A percentile compares a stretch with the other conserved stretches of the same genome.
These are phyloP conservation scores for Penicillium decumbens DNA, from an alignment of 2,329 filamentous ascomycete species.

Conservation along the genomic window DNA sequence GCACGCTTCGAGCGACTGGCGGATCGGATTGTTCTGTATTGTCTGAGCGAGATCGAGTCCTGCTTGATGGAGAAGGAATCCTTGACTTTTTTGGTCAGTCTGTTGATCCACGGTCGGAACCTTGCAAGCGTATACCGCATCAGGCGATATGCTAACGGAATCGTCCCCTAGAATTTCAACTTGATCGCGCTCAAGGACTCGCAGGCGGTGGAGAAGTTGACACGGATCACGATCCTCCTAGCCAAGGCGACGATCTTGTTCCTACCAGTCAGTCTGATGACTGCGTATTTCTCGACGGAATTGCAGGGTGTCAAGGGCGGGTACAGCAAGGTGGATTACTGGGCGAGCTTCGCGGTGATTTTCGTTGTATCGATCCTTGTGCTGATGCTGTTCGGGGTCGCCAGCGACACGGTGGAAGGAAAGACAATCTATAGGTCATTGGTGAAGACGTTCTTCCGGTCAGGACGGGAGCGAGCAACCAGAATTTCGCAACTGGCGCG, in stretches of 20 bases:
- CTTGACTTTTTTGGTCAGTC: constrained; percentile 60
- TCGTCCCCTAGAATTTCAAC: constrained; percentile 62
- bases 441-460: constrained; percentile 34
- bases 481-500: constrained; percentile 19
- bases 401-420: constrained; percentile 56
- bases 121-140: not conserved
- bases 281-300: constrained; percentile 67
- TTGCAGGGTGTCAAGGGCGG: constrained; percentile 52
- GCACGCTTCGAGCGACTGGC: constrained; percentile 58
- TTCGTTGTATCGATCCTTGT: constrained; percentile 56
- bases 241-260: constrained; percentile 73
- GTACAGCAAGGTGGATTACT: constrained; percentile 63
- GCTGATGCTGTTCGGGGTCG: constrained; percentile 54
- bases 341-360: constrained; percentile 63
- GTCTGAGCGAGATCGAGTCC: constrained; percentile 59
- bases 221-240: constrained; percentile 65
- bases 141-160: not conserved
- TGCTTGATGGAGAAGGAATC: constrained; percentile 66
- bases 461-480: constrained; percentile 16
- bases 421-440: constrained; percentile 49
- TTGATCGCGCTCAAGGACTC: constrained; percentile 72
- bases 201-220: constrained; percentile 65
- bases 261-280: constrained; percentile 69
- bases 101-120: not conserved
- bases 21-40: constrained; percentile 59